Conservation (phyloP, 2,329 filamentous ascomycete species). For the Setomelanomma holmii region DNA sequence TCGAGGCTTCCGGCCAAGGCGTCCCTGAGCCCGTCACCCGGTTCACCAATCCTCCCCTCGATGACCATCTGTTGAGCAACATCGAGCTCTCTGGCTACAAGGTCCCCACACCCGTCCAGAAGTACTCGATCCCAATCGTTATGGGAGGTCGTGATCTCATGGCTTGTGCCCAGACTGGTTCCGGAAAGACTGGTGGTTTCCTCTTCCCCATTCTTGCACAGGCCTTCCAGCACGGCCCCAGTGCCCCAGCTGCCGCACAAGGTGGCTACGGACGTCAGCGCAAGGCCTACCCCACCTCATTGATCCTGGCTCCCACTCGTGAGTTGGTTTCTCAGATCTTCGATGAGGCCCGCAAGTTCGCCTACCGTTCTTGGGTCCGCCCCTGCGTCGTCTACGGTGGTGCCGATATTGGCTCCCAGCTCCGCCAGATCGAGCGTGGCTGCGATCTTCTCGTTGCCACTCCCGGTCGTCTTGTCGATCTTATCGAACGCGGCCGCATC, state of each 20-base stretch:
- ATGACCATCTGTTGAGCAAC: conserved; percentile 91
- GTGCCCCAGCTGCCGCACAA: conserved; percentile 67
- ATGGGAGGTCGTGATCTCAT: conserved; percentile 98
- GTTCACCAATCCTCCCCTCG: conserved; percentile 94
- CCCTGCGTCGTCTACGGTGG: conserved; percentile 99
- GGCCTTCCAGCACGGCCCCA: conserved; percentile 89
- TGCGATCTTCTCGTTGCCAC: conserved; percentile 98
- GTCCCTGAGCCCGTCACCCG: conserved; percentile 89
- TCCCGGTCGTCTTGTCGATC: conserved; percentile 93
- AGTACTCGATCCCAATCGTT: conserved; percentile 99
- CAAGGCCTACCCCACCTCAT: conserved; percentile 95
- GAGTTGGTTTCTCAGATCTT: conserved; percentile 99
- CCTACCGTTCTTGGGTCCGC: conserved; percentile 98
- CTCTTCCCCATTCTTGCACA: conserved; percentile 99
- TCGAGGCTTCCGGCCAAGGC: conserved; percentile 92
- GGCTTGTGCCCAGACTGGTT: conserved; percentile 99
- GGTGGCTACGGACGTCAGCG: conserved; percentile 81
- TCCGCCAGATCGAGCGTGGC: conserved; percentile 96
- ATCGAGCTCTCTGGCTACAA: conserved; percentile 95
- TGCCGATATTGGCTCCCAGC: conserved; percentile 97
- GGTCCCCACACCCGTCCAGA: conserved; percentile 95
- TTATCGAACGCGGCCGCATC: conserved; percentile 98
- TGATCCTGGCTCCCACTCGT: conserved; percentile 95
- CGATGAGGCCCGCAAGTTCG: conserved; percentile 96
- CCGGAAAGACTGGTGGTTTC: conserved; percentile 99